phyloP scores from a whole-genome alignment of 2,329 filamentous ascomycete genomes.

The Hypoxylon rubiginosum region DNA sequence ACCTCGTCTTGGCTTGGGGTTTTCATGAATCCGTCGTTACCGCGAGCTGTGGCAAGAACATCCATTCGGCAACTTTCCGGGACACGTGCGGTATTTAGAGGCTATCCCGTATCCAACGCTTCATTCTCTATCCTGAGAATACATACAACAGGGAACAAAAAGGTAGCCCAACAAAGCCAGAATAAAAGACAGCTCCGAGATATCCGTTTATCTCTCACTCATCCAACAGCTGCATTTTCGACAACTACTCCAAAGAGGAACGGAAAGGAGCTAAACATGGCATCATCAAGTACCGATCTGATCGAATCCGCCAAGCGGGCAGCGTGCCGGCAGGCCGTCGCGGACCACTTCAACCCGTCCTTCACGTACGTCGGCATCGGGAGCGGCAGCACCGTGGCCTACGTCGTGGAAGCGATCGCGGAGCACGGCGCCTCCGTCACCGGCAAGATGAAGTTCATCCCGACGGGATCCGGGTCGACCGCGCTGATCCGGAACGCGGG shows the following conservation, averaged over 20 bases:
- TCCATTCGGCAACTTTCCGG: conserved; percentile 24
- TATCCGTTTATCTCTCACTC: conserved; percentile 15
- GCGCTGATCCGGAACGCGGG: conserved; percentile 86
- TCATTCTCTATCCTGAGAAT: background rate
- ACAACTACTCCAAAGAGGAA: conserved; percentile 9
- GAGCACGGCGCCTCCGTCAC: conserved; percentile 68
- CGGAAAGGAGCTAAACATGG: conserved; percentile 18
- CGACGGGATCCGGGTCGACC: conserved; percentile 91
- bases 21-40: conserved; percentile 40
- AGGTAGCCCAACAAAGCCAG: background rate
- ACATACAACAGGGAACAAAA: background rate
- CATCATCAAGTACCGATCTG: conserved; percentile 49
- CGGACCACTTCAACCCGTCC: conserved; percentile 78
- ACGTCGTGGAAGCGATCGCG: conserved; percentile 86
- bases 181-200: conserved; percentile 6
- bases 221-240: conserved; percentile 13
- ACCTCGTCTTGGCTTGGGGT: conserved; percentile 12
- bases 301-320: conserved; percentile 81
- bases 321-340: conserved; percentile 78
- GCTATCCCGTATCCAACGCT: conserved; percentile 17
- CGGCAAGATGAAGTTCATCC: conserved; percentile 83
- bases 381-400: conserved; percentile 85
- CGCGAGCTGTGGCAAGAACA: conserved; percentile 32
- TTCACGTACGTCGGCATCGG: conserved; percentile 90
- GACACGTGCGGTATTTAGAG: conserved; percentile 40